Conservation (phyloP, 176 grass and related monocot species). For the Eragrostis nindensis region DNA sequence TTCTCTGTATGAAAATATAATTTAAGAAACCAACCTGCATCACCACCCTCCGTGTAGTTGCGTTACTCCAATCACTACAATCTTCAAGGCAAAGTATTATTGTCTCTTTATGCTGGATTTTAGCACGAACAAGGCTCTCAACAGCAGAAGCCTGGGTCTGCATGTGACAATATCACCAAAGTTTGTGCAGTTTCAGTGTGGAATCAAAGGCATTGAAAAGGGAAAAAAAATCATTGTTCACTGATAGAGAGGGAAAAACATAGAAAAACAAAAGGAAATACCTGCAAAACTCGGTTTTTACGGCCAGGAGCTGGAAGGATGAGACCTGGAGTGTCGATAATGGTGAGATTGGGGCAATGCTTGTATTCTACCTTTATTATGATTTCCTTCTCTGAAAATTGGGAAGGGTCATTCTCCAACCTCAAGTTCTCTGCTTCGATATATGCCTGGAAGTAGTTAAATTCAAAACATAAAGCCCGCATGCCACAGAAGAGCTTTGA, state of each 20-base stretch:
- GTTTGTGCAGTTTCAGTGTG: constrained; percentile 1
- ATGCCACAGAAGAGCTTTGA: neutral
- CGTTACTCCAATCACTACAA: constrained; percentile 96
- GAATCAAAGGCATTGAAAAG: constrained; percentile 31
- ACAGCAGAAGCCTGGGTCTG: constrained; percentile 90
- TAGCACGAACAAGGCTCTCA: constrained; percentile 77
- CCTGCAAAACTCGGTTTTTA: constrained; percentile 89
- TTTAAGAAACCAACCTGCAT: constrained; percentile 74
- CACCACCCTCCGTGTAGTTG: constrained; percentile 87
- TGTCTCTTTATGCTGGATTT: constrained; percentile 86
- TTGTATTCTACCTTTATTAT: constrained; percentile 90
- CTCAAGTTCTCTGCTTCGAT: constrained; percentile 96
- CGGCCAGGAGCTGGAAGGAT: constrained; percentile 86
- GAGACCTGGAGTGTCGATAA: constrained; percentile 87
- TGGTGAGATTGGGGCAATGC: constrained; percentile 92
- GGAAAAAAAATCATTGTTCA: too few relatives aligned
- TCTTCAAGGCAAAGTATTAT: constrained; percentile 97
- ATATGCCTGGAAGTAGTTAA: constrained; percentile 67
- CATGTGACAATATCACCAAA: constrained; percentile 41
- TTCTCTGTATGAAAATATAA: neutral
- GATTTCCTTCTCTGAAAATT: constrained; percentile 92
- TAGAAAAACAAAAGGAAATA: constrained; percentile 34
- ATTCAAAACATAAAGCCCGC: neutral
- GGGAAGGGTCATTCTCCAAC: constrained; percentile 87
- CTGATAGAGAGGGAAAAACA: neutral